phyloP scores from a whole-genome alignment of 805 yeast genomes.

The Pichia sporocuriosa region DNA sequence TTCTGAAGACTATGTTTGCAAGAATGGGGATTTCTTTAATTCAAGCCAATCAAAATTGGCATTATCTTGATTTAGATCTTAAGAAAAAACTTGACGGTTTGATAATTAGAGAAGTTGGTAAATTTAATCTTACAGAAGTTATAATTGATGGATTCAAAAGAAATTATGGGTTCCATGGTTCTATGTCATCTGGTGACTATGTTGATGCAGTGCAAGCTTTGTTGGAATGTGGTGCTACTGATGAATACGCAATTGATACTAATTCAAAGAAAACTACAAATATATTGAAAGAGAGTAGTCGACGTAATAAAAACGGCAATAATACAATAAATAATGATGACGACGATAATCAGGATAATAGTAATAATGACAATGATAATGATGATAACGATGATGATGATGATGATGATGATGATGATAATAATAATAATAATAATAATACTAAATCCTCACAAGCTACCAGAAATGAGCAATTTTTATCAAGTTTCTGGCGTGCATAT shows the following conservation, averaged over 20 bases:
- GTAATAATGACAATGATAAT: background rate
- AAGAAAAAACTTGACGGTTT: constrained; percentile 67
- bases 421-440: constrained; percentile 16
- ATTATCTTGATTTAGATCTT: constrained; percentile 74
- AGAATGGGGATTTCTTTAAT: constrained; percentile 90
- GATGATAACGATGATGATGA: constrained; percentile 23
- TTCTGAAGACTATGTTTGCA: constrained; percentile 86
- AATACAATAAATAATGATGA: constrained; percentile 12
- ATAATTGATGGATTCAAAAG: constrained; percentile 82
- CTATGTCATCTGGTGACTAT: constrained; percentile 85
- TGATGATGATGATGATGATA: constrained; percentile 8
- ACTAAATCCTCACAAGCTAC: constrained; percentile 17
- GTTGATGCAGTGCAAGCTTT: constrained; percentile 85
- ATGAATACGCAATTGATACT: constrained; percentile 14
- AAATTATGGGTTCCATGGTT: constrained; percentile 81
- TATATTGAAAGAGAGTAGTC: constrained; percentile 5
- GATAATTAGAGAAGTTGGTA: constrained; percentile 61
- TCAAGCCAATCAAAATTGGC: constrained; percentile 89
- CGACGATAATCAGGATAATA: constrained; percentile 1
- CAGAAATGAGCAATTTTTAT: constrained; percentile 28
- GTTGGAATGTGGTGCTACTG: constrained; percentile 52
- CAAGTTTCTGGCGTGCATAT: constrained; percentile 53
- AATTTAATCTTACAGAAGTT: constrained; percentile 77
- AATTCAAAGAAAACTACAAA: constrained; percentile 16
- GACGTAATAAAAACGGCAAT: background rate